Evolutionary conservation across 768 basidiomycete species (phyloP).

Genomic region (Mycena indigotica): DNA sequence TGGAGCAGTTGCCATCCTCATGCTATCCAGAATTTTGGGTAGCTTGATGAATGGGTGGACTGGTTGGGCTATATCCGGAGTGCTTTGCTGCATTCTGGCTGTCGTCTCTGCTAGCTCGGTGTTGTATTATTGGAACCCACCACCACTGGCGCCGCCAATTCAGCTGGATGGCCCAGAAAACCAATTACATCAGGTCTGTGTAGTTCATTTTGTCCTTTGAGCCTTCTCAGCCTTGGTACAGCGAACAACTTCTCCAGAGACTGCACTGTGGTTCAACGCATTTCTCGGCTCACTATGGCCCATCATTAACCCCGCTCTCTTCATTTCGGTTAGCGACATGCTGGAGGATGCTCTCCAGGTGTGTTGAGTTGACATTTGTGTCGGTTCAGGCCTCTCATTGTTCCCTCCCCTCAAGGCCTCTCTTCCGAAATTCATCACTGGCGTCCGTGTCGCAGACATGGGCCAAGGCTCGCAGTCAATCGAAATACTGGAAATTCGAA

Average conservation of each 20-base stretch:
- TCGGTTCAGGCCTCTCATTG: too few relatives aligned
- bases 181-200: slow-evolving; percentile 12
- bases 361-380: not conserved
- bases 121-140: slow-evolving; percentile 24
- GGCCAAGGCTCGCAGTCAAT: slow-evolving; percentile 70
- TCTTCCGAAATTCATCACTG: slow-evolving; percentile 50
- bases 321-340: slow-evolving; percentile 60
- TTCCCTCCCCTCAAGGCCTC: slow-evolving; percentile 35
- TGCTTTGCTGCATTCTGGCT: slow-evolving; percentile 31
- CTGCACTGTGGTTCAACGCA: slow-evolving; percentile 64
- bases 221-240: slow-evolving; percentile 6
- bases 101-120: slow-evolving; percentile 31
- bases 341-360: slow-evolving; percentile 48
- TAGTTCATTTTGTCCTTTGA: not conserved
- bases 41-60: slow-evolving; percentile 26
- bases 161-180: slow-evolving; percentile 10
- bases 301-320: slow-evolving; percentile 69
- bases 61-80: slow-evolving; percentile 23
- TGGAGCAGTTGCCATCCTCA: slow-evolving; percentile 28
- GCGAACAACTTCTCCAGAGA: slow-evolving; percentile 32
- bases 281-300: slow-evolving; percentile 69
- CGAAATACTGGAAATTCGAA: slow-evolving; percentile 69
- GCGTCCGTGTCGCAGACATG: slow-evolving; percentile 73
- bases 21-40: slow-evolving; percentile 28
- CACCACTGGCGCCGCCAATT: not conserved